Conservation (phyloP, 257 asterid genomes). For the Leptodermis oblonga region DNA sequence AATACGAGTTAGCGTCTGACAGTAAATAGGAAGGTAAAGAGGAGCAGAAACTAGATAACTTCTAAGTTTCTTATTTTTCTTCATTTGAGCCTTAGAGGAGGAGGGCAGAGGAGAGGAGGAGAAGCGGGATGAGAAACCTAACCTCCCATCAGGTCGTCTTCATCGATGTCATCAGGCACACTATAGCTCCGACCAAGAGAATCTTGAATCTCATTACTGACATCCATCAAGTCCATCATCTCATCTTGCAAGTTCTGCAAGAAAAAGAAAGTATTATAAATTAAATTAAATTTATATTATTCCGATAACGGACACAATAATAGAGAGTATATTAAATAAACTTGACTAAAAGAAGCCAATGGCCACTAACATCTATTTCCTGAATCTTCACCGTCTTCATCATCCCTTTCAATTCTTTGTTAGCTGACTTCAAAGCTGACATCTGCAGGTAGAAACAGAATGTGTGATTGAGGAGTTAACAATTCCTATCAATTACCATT, state of each 20-base stretch:
- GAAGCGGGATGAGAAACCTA: slow-evolving; percentile 17
- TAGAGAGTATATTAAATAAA: background rate
- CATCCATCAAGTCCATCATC: slow-evolving; percentile 99
- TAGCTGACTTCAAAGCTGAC: slow-evolving; percentile 94
- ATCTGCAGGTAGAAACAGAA: slow-evolving; percentile 47
- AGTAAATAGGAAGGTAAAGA: background rate
- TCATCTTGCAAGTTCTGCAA: slow-evolving; percentile 90
- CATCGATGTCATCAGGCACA: slow-evolving; percentile 95
- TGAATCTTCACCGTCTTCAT: slow-evolving; percentile 99
- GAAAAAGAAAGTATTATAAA: background rate
- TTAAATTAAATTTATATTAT: background rate
- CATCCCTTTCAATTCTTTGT: slow-evolving; percentile 97
- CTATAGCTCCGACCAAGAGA: slow-evolving; percentile 93
- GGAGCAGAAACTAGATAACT: too few relatives aligned
- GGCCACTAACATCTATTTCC: slow-evolving; percentile 78
- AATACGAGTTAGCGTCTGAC: background rate
- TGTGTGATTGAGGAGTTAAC: slow-evolving; percentile 9
- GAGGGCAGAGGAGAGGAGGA: background rate
- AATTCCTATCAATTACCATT: background rate
- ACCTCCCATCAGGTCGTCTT: slow-evolving; percentile 98
- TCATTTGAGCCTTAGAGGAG: background rate
- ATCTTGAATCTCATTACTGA: slow-evolving; percentile 94
- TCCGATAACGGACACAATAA: background rate
- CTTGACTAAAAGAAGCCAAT: background rate
- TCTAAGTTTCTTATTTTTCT: too few relatives aligned